These are phyloP conservation scores for Fusarium sp. DNA, from an alignment of 2,329 filamentous ascomycete genomes.

Conservation along the genomic window DNA sequence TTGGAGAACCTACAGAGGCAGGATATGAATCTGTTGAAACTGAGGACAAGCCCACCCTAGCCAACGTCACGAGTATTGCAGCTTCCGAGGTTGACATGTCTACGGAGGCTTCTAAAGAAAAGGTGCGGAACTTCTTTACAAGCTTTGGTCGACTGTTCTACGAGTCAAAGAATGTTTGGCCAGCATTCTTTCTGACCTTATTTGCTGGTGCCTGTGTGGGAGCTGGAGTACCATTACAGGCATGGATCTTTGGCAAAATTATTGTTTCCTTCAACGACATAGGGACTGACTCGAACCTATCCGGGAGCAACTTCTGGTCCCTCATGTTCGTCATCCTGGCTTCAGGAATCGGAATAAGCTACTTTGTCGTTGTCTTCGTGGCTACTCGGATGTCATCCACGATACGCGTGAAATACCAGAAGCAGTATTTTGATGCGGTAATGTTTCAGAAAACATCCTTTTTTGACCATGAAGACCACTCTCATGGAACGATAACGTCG, in stretches of 20 bases:
- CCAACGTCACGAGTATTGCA: conserved; percentile 60
- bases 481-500: conserved; percentile 69
- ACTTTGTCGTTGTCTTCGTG: conserved; percentile 56
- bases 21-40: conserved; percentile 51
- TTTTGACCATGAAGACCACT: conserved; percentile 71
- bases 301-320: conserved; percentile 69
- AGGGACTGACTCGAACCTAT: conserved; percentile 49
- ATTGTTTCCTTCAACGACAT: conserved; percentile 61
- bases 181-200: conserved; percentile 62
- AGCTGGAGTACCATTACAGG: conserved; percentile 62
- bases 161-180: conserved; percentile 66
- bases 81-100: conserved; percentile 49
- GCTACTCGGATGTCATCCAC: conserved; percentile 61
- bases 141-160: conserved; percentile 68
- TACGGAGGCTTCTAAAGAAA: conserved; percentile 40
- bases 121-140: conserved; percentile 58
- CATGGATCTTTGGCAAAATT: conserved; percentile 66
- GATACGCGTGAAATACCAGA: conserved; percentile 66
- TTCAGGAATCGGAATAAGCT: conserved; percentile 62
- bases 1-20: conserved; percentile 60
- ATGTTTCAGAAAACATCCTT: conserved; percentile 69
- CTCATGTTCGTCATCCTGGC: conserved; percentile 74
- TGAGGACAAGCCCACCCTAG: conserved; percentile 56
- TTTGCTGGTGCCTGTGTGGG: conserved; percentile 58
- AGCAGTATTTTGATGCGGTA: conserved; percentile 71